Evolutionary conservation across 2,329 filamentous ascomycete genomes (phyloP), one percentile per base, ranked within the genome.

Genomic region (Xylariaceae sp.): DNA sequence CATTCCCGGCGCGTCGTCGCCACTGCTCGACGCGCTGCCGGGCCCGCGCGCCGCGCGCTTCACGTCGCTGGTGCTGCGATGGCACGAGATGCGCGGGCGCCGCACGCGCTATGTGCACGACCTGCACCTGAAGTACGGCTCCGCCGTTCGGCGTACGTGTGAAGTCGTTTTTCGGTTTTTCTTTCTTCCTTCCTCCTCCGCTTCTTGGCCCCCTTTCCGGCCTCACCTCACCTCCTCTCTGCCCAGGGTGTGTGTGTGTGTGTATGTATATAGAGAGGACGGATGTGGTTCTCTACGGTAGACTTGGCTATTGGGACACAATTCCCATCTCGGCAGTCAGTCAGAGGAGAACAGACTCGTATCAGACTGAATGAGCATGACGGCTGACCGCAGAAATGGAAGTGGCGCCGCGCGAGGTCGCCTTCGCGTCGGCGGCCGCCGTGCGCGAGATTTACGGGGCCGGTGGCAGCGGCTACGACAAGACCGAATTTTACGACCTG

Each of bases 391-490:
- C 21, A 23, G 21, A 8, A 23, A 23, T 23, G 8, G n/a, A 23
- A n/a, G 8, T 80, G 19, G 67, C 64, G 1, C 75, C 75, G 0
- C 66, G 67, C 39, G 75, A 81, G 53, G 68, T 76, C 3, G 71
- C 72, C 0, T 79, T 80, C 40, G 67, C 71, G 1, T 75, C 72
- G 2, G 55, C 62, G 7, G 59, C 64, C 7, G 76, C 70, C 0
- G 55, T 79, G 33, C 79, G 74, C 49, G 72, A 78, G 55, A 80
- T 80, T 29, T 82, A 81, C 53, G 67, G 68, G 43, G 71, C 70
- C 0, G 68, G 69, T 1, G 75, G 75, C 4, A 78, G 73, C 47
- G 76, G 75, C 16, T 80, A 74, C 49, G 73, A 80, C 49, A 80
- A 80, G 59, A 77, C 74, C 0, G 69, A 74, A 36, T 80, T 80